A percentile compares a stretch with the other conserved stretches of the same genome.
phyloP scores from a whole-genome alignment of 352 stramenopile genomes.

The Pythium dissotocum region DNA sequence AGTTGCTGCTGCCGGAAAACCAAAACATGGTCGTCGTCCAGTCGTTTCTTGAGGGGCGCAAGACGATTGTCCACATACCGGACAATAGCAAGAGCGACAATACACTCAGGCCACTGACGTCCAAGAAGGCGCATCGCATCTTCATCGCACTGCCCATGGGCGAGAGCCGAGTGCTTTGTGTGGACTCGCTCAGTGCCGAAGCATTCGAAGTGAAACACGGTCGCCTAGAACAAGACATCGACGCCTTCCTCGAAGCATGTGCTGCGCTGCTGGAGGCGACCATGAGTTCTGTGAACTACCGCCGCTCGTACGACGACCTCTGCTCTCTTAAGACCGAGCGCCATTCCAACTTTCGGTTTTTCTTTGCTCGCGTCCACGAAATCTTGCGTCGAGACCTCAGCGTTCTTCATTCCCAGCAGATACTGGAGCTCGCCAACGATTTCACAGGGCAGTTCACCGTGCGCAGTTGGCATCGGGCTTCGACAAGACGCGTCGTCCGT shows the following conservation, averaged over 20 bases:
- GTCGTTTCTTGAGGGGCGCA: slow-evolving; percentile 40
- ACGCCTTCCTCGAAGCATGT: slow-evolving; percentile 45
- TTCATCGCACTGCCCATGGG: slow-evolving; percentile 47
- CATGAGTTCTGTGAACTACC: slow-evolving; percentile 41
- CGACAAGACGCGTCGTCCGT: slow-evolving; percentile 36
- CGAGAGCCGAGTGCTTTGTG: slow-evolving; percentile 55
- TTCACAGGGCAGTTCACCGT: slow-evolving; percentile 61
- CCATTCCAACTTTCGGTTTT: slow-evolving; percentile 43
- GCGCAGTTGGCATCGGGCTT: slow-evolving; percentile 48
- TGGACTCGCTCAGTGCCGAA: slow-evolving; percentile 56
- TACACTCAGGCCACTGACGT: slow-evolving; percentile 28
- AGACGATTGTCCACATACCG: slow-evolving; percentile 35
- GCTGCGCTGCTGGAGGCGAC: slow-evolving; percentile 37
- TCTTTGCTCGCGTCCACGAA: slow-evolving; percentile 40
- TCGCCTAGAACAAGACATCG: slow-evolving; percentile 52
- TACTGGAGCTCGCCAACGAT: slow-evolving; percentile 60
- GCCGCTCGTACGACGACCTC: slow-evolving; percentile 51
- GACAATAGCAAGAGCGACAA: slow-evolving; percentile 24
- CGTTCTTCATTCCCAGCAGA: slow-evolving; percentile 62
- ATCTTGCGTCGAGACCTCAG: slow-evolving; percentile 54
- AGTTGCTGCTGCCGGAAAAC: slow-evolving; percentile 32
- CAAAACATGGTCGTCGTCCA: slow-evolving; percentile 44
- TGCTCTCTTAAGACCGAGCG: slow-evolving; percentile 30
- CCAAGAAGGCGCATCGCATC: slow-evolving; percentile 32
- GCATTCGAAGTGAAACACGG: slow-evolving; percentile 39